Evolutionary conservation across 345 rosid genomes (phyloP).

Genomic region (Viola odorata): DNA sequence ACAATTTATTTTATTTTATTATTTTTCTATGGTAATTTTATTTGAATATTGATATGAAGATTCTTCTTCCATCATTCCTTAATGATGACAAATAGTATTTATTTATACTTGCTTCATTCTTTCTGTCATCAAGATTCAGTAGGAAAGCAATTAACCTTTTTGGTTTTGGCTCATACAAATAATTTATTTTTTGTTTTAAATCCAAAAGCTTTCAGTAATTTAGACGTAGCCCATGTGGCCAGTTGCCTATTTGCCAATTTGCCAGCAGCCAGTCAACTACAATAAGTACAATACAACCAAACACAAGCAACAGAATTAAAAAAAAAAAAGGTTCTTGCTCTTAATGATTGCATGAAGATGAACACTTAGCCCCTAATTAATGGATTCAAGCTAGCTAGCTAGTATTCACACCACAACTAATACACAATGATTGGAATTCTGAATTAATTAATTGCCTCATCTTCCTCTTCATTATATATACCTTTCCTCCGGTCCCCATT

Average conservation of each 20-base stretch:
- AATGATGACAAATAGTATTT: background rate
- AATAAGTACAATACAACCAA: no score
- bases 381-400: background rate
- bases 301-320: no score
- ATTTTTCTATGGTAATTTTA: no score
- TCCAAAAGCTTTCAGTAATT: no score
- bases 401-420: background rate
- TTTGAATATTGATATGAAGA: background rate
- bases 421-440: background rate
- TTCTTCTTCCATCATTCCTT: background rate
- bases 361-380: background rate
- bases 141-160: background rate
- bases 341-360: slow-evolving; percentile 5
- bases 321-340: background rate
- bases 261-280: no score
- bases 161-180: slow-evolving; percentile 7
- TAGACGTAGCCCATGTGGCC: no score
- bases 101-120: background rate
- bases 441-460: background rate
- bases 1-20: no score
- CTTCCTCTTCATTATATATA: background rate
- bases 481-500: background rate
- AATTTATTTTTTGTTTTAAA: background rate
- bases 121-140: background rate
- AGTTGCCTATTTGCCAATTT: no score